Base-by-base conservation (phyloP, 2,329 filamentous ascomycete genomes). In the Venturia aucupariae region DNA sequence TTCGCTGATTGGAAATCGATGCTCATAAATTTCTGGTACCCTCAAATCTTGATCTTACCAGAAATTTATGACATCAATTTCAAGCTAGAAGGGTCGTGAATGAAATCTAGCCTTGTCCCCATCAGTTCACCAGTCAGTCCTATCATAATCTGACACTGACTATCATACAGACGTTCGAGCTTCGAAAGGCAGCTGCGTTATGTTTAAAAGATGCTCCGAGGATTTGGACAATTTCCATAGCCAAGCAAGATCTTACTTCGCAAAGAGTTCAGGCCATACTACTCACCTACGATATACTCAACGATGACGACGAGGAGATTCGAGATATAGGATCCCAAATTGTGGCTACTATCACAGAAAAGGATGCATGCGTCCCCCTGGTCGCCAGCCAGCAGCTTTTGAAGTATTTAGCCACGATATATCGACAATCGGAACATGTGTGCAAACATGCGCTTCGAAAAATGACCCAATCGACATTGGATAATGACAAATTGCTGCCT, bases 231-330 rank as follows among this genome's bases (percentile, higher is more conserved):
- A 66, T 7, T 48, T 19, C 17, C 30, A 57, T 57, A 35, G 27
- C 51, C 19, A 32, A 11, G n/a, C 27, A 35, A 19, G 51, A 57
- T 35, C 51, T 57, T n/a, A 57, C 13, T 32, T 30, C 30, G 19
- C 27, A 32, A n/a, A 76, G 84, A 41, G 74, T 90, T 1, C 77
- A 83, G 1, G 77, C 84, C 38, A 82, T 89, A 62, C 73, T 91
- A 5, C 79, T 87, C 3, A 77, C 93, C 1, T 92, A 94, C 74
- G 87, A 91, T 71, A 80, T 86, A 57, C 81, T 96, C 4, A 89
- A 90, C 71, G 94, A 97, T 72, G 93, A 97, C 72, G 93, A 97
- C 71, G 90, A 96, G 67, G 92, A 97, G 65, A 84, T 97, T 67
- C 85, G 93, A 55, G 83, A 87, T 41, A 73, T 83, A 0, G 88